Base-by-base conservation (phyloP, 2,329 filamentous ascomycete genomes). In the Plenodomus tracheiphilus region DNA sequence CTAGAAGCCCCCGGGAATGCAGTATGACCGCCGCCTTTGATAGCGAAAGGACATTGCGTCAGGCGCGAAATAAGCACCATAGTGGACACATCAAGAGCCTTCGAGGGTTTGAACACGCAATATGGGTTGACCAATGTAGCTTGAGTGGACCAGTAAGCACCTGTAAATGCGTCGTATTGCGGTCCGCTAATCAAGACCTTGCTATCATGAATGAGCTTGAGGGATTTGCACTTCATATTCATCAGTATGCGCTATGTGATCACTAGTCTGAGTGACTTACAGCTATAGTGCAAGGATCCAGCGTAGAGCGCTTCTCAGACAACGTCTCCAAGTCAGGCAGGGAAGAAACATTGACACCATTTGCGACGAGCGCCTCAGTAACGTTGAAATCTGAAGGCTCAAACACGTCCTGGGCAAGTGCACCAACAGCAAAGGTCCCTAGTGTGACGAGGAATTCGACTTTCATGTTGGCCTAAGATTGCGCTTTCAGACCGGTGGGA, bases 1-100 rank as follows among this genome's bases (percentile, higher is more conserved):
- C 72, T 74, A 35, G 70, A 71, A 4, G 69, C 64, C 13, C 72
- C 72, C 0, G 64, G 61, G 56, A 66, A 68, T 6, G 63, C 54
- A 10, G 66, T 67, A 49, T 77, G 75, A 4, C 76, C 75, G 30
- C 75, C 74, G 39, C 71, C 70, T 43, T 73, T 74, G 10, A 77
- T 64, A 8, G 73, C 73, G 45, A 75, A 75, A 71, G 47, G 51
- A 37, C 59, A 64, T 40, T 57, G 43, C 10, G 54, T 48, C 15
- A 41, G 39, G 4, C 43, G 42, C 25, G 37, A 40, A 5, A 46
- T n/a, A 5, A 59, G 30, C 5, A 61, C 38, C 5, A 43, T 34
- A 4, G 49, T 49, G n/a, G 53, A 53, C 9, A 59, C 47, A 21
- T 61, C 55, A 13, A 47, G 17, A 13, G 51, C 32, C 10, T 39